These are phyloP conservation scores for Solanum gracilifrons DNA, from an alignment of 257 asterid species.

Conservation along the genomic window DNA sequence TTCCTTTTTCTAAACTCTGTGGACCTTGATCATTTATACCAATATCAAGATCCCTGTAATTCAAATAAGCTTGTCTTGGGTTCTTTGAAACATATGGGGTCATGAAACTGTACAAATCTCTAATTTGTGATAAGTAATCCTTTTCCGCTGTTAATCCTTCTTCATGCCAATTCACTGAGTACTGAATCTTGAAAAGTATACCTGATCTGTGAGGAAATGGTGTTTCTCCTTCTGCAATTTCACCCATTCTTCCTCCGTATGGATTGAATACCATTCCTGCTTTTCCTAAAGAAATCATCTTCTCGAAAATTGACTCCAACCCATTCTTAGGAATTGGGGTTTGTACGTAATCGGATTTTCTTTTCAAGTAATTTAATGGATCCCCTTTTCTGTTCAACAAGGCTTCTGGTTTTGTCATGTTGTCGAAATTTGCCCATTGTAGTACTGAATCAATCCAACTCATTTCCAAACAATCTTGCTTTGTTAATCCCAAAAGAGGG, in stretches of 20 bases:
- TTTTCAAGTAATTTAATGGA: background rate
- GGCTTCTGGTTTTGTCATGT: background rate
- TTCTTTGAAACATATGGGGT: conserved; percentile 26
- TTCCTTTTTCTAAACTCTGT: conserved; percentile 5
- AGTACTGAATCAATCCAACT: conserved; percentile 25
- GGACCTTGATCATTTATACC: conserved; percentile 14
- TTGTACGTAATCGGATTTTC: conserved; percentile 29
- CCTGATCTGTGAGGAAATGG: conserved; percentile 40
- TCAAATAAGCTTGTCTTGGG: conserved; percentile 32
- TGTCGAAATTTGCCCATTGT: conserved; percentile 16
- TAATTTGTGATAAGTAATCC: background rate
- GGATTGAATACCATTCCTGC: conserved; percentile 21
- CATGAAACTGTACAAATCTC: conserved; percentile 16
- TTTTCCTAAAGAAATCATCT: conserved; percentile 1
- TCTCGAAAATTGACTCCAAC: conserved; percentile 10
- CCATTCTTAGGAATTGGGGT: conserved; percentile 6
- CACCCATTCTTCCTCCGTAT: conserved; percentile 30
- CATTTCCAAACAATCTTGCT: conserved; percentile 22
- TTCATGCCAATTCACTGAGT: conserved; percentile 15
- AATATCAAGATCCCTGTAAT: conserved; percentile 38
- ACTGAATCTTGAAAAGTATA: conserved; percentile 28
- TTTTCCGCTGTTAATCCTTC: conserved; percentile 12
- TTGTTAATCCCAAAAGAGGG: conserved; percentile 18
- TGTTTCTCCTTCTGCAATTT: background rate
- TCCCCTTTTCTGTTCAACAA: conserved; percentile 7